Base-by-base conservation (phyloP, 1,139 yeast species). In the Kodamaea sp. region DNA sequence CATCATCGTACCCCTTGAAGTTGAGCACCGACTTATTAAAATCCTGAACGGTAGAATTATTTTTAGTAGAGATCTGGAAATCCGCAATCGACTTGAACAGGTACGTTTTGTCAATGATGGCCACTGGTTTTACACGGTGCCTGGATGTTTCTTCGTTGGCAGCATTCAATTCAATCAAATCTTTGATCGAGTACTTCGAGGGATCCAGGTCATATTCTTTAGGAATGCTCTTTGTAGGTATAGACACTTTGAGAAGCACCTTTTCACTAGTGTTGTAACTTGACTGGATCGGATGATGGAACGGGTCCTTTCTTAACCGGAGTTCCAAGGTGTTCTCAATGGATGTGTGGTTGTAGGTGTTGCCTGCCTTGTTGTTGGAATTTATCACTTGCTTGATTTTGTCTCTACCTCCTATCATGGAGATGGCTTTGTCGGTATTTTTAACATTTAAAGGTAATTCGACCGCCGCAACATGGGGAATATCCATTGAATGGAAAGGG, bases 11-110 rank as follows among this genome's bases (percentile, higher is more conserved):
- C 57, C 59, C 56, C 15, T 50, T 48, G 20, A 56, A 51, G 24
- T 57, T 42, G 5, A 63, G 43, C 10, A 66, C 44, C 4, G 48
- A 36, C 9, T 52, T 42, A 31, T 61, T 58, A 40, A 63, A 61
- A 10, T 60, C 59, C 39, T 67, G 70, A 8, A 59, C 59, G 41
- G 78, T 69, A 13, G 61, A 51, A 10, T 85, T 83, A 44, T 77
- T 72, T 35, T 73, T 75, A 13, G 90, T 76, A 22, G 75, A 65
- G 42, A 78, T 76, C 55, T 90, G 98, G 55, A 88, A 92, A 59
- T 92, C 98, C 1, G 92, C 80, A 70, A 92, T 78, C 39, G 86
- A 88, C 47, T 96, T 75, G 57, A 90, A 92, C 46, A 86, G 76
- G 50, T 80, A 83, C 12, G 84, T 84, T 41, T 79, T 76, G 47